A percentile compares a stretch with the other conserved stretches of the same genome.
Conservation (phyloP, 2,329 filamentous ascomycete species). For the Dichotomopilus funicola region DNA sequence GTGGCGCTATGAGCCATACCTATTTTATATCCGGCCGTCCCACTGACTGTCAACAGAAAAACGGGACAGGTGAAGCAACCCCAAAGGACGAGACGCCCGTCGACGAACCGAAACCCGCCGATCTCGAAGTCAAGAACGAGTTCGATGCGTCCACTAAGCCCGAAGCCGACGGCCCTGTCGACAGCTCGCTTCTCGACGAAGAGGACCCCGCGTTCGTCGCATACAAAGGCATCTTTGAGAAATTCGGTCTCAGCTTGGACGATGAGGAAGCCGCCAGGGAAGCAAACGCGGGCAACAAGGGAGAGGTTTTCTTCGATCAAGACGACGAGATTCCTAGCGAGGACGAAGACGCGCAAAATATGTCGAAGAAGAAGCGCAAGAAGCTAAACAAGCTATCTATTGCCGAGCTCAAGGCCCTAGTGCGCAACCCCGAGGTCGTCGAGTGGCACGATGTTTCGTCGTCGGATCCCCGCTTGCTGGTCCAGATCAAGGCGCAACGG, state of each 20-base stretch:
- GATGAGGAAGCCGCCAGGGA: slow-evolving; percentile 61
- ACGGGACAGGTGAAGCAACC: slow-evolving; percentile 14
- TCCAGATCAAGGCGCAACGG: slow-evolving; percentile 89
- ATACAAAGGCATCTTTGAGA: slow-evolving; percentile 76
- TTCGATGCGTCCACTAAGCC: slow-evolving; percentile 30
- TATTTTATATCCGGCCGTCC: background rate
- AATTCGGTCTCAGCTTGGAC: slow-evolving; percentile 62
- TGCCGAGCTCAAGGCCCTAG: slow-evolving; percentile 88
- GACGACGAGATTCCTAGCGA: slow-evolving; percentile 83
- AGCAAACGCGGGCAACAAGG: slow-evolving; percentile 65
- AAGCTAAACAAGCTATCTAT: slow-evolving; percentile 87
- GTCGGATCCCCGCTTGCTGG: slow-evolving; percentile 77
- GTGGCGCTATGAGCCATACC: background rate
- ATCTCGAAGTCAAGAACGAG: slow-evolving; percentile 40
- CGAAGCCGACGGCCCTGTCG: slow-evolving; percentile 40
- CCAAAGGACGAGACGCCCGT: slow-evolving; percentile 23
- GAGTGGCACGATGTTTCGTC: slow-evolving; percentile 97
- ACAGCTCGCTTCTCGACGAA: slow-evolving; percentile 46
- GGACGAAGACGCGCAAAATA: slow-evolving; percentile 65
- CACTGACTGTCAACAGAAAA: slow-evolving; percentile 6
- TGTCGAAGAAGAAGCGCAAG: slow-evolving; percentile 95
- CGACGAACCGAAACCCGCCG: slow-evolving; percentile 30
- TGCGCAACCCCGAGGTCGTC: slow-evolving; percentile 85
- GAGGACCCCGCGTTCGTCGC: slow-evolving; percentile 75
- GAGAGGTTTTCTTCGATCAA: slow-evolving; percentile 75